These are phyloP conservation scores for Solanum peruvianum DNA, from an alignment of 257 asterid species.

Conservation along the genomic window DNA sequence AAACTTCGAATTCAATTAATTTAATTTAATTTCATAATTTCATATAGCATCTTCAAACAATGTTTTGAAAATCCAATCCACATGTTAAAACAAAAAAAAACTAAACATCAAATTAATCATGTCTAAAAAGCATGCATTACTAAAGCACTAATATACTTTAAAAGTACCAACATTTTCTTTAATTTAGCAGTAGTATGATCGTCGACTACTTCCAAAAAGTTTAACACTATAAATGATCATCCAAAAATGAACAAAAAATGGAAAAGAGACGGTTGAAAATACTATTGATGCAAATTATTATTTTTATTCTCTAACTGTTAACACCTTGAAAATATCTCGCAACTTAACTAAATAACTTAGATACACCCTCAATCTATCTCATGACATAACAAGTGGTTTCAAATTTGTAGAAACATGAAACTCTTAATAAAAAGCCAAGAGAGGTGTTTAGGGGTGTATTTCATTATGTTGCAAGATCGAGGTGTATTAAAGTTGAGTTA, in stretches of 20 bases:
- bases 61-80: background rate
- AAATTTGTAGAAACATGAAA: background rate
- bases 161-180: background rate
- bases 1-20: too few relatives aligned
- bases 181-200: background rate
- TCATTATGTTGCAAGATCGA: background rate
- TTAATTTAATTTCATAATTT: too few relatives aligned
- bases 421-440: background rate
- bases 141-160: background rate
- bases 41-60: too few relatives aligned
- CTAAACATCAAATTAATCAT: background rate
- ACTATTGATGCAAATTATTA: background rate
- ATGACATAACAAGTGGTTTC: background rate
- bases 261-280: background rate
- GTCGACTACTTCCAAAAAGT: background rate
- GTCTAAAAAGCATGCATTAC: background rate
- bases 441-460: background rate
- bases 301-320: too few relatives aligned
- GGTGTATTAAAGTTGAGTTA: background rate
- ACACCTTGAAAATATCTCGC: too few relatives aligned
- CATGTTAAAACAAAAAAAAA: background rate
- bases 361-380: background rate
- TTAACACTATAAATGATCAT: background rate
- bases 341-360: background rate
- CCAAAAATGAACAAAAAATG: background rate